Conservation (phyloP, 2,329 filamentous ascomycete genomes). For the Gaeumannomyces tritici region DNA sequence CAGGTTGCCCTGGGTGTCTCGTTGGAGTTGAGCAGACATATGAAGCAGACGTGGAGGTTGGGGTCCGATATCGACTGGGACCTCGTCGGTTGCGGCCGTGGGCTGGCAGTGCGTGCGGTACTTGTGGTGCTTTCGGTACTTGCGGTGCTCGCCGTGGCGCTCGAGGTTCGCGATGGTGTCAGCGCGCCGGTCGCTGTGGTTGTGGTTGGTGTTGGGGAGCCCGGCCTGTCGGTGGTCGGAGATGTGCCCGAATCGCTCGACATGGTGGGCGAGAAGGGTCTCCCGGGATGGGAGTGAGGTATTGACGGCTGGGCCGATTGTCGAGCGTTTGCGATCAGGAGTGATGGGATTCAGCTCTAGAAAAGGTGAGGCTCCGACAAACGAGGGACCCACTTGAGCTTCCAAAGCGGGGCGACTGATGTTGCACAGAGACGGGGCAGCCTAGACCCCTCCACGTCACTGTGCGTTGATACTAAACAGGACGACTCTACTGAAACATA, state of each 20-base stretch:
- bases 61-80: slow-evolving; percentile 5
- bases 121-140: neutral
- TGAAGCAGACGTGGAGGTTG: slow-evolving; percentile 44
- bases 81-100: neutral
- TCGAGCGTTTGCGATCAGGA: neutral
- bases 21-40: slow-evolving; percentile 49
- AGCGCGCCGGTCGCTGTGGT: neutral
- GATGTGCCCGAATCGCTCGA: neutral
- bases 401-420: neutral
- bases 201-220: neutral
- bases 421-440: too few species aligned
- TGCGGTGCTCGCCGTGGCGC: neutral
- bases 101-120: neutral
- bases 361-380: neutral
- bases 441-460: too few species aligned
- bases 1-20: slow-evolving; percentile 46
- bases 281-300: neutral
- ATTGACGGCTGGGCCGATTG: neutral
- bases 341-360: neutral
- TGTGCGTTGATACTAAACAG: too few species aligned
- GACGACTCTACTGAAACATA: too few species aligned
- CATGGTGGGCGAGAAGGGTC: neutral
- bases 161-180: neutral
- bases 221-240: neutral
- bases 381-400: neutral